Conservation (phyloP, 164 flowering plant genomes). For the Umbellularia californica region DNA sequence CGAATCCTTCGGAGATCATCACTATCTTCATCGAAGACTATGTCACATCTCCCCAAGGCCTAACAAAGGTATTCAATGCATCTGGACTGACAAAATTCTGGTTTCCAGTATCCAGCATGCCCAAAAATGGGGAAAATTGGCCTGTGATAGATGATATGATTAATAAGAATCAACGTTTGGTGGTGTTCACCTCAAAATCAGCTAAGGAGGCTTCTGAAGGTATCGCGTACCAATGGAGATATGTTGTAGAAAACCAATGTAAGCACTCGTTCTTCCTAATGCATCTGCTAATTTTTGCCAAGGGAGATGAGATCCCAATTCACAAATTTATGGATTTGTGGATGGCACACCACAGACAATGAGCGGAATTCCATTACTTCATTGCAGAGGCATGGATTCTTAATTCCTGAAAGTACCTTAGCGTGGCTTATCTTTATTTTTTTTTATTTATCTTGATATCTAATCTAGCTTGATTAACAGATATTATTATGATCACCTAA, state of each 20-base stretch:
- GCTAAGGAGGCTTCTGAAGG: slow-evolving; percentile 82
- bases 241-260: slow-evolving; percentile 91
- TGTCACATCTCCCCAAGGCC: slow-evolving; percentile 67
- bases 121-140: slow-evolving; percentile 78
- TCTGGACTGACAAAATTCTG: slow-evolving; percentile 74
- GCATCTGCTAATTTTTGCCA: background rate
- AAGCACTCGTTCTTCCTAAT: slow-evolving; percentile 21
- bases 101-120: slow-evolving; percentile 90
- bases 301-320: too few relatives aligned
- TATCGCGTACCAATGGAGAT: slow-evolving; percentile 83
- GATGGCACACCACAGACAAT: too few relatives aligned
- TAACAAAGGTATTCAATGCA: slow-evolving; percentile 65
- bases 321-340: too few relatives aligned
- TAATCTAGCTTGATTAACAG: too few relatives aligned
- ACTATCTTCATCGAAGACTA: slow-evolving; percentile 81
- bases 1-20: slow-evolving; percentile 63
- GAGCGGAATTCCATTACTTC: too few relatives aligned
- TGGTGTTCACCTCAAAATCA: slow-evolving; percentile 83
- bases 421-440: too few relatives aligned
- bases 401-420: too few relatives aligned
- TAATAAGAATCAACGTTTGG: slow-evolving; percentile 61
- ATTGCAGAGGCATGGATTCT: too few relatives aligned
- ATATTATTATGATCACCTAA: too few relatives aligned
- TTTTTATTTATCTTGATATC: too few relatives aligned
- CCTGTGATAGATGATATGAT: slow-evolving; percentile 85